These are phyloP conservation scores for Omphalea diandra DNA, from an alignment of 441 rosid genomes.

Conservation along the genomic window DNA sequence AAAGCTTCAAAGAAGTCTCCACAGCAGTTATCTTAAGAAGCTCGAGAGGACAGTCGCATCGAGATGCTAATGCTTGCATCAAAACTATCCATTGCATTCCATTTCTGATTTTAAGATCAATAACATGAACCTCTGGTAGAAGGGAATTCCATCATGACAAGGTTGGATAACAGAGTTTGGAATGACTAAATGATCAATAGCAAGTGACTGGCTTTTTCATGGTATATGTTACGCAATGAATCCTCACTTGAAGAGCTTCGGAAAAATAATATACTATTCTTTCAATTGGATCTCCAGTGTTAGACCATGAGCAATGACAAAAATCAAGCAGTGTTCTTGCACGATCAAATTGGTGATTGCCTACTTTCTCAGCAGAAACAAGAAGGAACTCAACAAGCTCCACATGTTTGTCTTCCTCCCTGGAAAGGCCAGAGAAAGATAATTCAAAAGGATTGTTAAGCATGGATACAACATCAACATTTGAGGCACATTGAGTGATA, in stretches of 20 bases:
- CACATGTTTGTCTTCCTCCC: slow-evolving; percentile 33
- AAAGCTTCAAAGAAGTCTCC: slow-evolving; percentile 33
- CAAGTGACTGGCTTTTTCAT: slow-evolving; percentile 22
- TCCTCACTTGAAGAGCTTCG: slow-evolving; percentile 46
- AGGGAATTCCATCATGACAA: slow-evolving; percentile 35
- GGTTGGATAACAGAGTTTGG: slow-evolving; percentile 21
- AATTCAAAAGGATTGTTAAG: slow-evolving; percentile 27
- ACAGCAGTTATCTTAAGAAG: slow-evolving; percentile 46
- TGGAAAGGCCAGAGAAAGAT: slow-evolving; percentile 30
- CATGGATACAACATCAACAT: slow-evolving; percentile 7
- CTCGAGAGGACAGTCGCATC: slow-evolving; percentile 27
- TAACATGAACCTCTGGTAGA: slow-evolving; percentile 39
- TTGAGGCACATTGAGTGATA: neutral
- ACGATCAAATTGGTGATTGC: slow-evolving; percentile 35
- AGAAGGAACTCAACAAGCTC: slow-evolving; percentile 43
- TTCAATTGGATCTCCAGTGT: slow-evolving; percentile 42
- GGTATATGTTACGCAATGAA: slow-evolving; percentile 39
- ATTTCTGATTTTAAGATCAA: no score
- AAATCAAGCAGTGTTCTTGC: slow-evolving; percentile 43
- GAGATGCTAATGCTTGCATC: slow-evolving; percentile 47
- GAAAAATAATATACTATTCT: slow-evolving; percentile 45
- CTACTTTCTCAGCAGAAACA: slow-evolving; percentile 43
- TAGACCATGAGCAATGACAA: slow-evolving; percentile 34
- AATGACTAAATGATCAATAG: slow-evolving; percentile 20
- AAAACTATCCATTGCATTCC: slow-evolving; percentile 51